Base-by-base conservation (phyloP, 108 stramenopile species). In the Hondaea fermentalgiana region DNA sequence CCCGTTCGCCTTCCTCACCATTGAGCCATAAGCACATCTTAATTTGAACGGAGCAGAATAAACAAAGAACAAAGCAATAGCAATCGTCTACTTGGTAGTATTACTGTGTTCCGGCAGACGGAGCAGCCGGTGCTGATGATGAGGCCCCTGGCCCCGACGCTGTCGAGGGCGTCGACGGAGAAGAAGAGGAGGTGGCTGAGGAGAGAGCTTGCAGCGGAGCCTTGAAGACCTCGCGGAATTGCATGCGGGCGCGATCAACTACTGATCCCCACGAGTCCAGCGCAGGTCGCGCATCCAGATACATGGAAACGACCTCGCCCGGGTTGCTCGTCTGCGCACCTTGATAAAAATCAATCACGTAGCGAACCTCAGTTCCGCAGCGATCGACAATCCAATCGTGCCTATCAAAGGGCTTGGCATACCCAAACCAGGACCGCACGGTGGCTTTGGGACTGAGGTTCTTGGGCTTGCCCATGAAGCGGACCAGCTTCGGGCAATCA, bases 261-360 rank as follows among this genome's bases (percentile, higher is more conserved):
- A 93, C 90, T 44, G 96, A 95, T 14, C 90, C 89, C 28, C 95
- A 95, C 51, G 87, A 91, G 93, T 97, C 97, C 89, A 97, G 90
- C 0, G 97, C 97, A 44, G 97, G 97, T 28, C 98, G 92, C 5
- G 96, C 98, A 90, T 98, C 98, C 76, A 98, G 92, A 83, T 96
- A 95, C 94, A 96, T 95, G 60, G 95, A 95, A 55, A 91, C 91
- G 8, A 89, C 89, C 42, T 58, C 49, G 23, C 55, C 59, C 29
- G 58, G 55, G 47, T 88, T 87, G 60, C 44, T 57, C 17, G 72
- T 55, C 2, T 55, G 58, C 64, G 72, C 58, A 19, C 94, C 94
- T 90, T 96, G 93, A 91, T 98, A 98, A 90, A 96, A 98, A 92
- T 99, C 97, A 91, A 99, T 96, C 44, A 99, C 97, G 92, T 99